Conservation (phyloP, 2,329 filamentous ascomycete genomes). For the Nothophoma quercina region DNA sequence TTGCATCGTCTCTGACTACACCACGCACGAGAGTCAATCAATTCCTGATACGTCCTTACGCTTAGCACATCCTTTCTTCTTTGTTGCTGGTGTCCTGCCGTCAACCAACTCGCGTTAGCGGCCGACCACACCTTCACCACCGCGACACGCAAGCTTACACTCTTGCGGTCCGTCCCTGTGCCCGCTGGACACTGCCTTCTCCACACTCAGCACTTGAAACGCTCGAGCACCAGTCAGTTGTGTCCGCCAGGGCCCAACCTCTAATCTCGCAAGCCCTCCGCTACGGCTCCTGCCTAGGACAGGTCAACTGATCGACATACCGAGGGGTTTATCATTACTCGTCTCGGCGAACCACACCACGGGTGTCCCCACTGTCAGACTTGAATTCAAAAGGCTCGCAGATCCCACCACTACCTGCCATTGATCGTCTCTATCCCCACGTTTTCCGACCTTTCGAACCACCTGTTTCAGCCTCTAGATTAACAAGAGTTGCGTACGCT, state of each 20-base stretch:
- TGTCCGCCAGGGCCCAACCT: constrained; percentile 36
- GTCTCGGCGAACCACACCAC: constrained; percentile 41
- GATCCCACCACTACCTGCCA: constrained; percentile 57
- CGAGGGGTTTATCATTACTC: constrained; percentile 47
- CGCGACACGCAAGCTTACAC: constrained; percentile 35
- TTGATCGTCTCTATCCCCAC: constrained; percentile 58
- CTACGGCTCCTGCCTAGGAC: constrained; percentile 47
- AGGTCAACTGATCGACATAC: constrained; percentile 49
- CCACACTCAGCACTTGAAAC: constrained; percentile 51
- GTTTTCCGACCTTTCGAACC: constrained; percentile 51
- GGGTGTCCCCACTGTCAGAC: constrained; percentile 47
- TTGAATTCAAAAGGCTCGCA: constrained; percentile 54
- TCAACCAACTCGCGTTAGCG: constrained; percentile 34
- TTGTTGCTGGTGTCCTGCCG: constrained; percentile 39
- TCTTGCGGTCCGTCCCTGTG: constrained; percentile 36
- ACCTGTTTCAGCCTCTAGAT: constrained; percentile 45
- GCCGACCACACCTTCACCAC: constrained; percentile 31
- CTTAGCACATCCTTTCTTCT: constrained; percentile 45
- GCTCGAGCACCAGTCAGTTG: constrained; percentile 46
- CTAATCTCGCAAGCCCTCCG: constrained; percentile 48
- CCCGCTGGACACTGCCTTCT: constrained; percentile 35
- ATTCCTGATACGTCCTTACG: constrained; percentile 40
- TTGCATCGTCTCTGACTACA: constrained; percentile 35
- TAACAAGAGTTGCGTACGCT: constrained; percentile 29
- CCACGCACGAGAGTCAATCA: constrained; percentile 37